Percentiles rank a stretch among this genome's conserved stretches.
These are phyloP conservation scores for Trametes meyenii DNA, from an alignment of 768 basidiomycete species.

Conservation along the genomic window DNA sequence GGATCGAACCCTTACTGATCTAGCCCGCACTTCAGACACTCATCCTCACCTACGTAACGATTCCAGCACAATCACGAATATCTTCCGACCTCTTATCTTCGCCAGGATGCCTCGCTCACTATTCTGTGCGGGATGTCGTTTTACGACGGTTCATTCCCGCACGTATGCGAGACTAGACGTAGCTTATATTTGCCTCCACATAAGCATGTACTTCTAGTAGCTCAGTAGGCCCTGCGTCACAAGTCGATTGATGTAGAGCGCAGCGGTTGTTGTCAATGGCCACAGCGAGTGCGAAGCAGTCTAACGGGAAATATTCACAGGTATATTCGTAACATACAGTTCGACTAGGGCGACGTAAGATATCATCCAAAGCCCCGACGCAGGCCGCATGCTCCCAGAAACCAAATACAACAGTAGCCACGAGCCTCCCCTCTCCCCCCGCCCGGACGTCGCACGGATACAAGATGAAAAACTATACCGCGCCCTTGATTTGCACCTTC, in stretches of 20 bases:
- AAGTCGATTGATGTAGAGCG: not conserved
- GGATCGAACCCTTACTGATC: not conserved
- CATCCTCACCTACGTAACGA: conserved; percentile 88
- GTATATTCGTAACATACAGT: conserved; percentile 17
- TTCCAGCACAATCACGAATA: conserved; percentile 72
- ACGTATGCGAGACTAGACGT: conserved; percentile 81
- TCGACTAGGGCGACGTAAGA: conserved; percentile 9
- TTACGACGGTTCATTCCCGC: conserved; percentile 88
- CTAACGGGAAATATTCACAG: conserved; percentile 1
- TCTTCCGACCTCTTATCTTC: conserved; percentile 56
- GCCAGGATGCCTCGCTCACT: conserved; percentile 76
- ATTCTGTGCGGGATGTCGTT: conserved; percentile 83
- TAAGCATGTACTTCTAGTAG: not conserved
- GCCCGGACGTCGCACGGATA: not conserved
- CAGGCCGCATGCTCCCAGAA: not conserved
- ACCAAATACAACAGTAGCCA: not conserved
- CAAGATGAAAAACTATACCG: conserved; percentile 55
- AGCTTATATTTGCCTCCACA: not conserved
- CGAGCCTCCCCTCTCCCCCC: not conserved
- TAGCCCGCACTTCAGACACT: conserved; percentile 64
- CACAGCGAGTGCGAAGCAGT: not conserved
- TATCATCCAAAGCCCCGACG: conserved; percentile 5
- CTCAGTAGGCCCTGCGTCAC: no score
- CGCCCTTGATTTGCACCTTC: conserved; percentile 90
- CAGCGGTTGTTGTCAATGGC: not conserved